These are phyloP conservation scores for Hevea brasiliensis DNA, from an alignment of 345 rosid genomes.

Conservation along the genomic window DNA sequence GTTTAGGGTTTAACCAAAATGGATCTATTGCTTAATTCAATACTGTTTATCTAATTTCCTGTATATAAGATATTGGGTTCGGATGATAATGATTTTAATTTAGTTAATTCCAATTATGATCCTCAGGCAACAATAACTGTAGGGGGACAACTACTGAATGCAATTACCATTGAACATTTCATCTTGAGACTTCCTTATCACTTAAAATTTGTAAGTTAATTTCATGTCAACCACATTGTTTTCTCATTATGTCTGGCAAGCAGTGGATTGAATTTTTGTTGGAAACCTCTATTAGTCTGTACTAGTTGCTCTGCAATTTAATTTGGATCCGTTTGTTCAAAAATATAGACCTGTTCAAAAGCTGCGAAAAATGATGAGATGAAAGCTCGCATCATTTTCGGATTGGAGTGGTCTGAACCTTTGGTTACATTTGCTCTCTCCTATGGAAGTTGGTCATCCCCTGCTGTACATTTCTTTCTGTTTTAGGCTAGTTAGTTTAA, in stretches of 20 bases:
- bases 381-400: slow-evolving; percentile 63
- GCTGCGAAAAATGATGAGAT: slow-evolving; percentile 68
- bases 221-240: not conserved
- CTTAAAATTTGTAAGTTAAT: slow-evolving; percentile 68
- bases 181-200: slow-evolving; percentile 90
- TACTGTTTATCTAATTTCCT: not conserved
- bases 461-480: slow-evolving; percentile 58
- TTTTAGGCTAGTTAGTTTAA: not conserved
- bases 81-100: no score
- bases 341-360: slow-evolving; percentile 60
- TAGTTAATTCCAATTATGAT: slow-evolving; percentile 10
- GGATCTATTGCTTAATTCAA: not conserved
- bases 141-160: slow-evolving; percentile 72
- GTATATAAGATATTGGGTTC: no score
- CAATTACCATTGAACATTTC: slow-evolving; percentile 88
- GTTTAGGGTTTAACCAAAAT: not conserved
- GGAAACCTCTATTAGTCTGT: no score
- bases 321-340: not conserved
- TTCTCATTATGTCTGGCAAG: not conserved
- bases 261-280: not conserved
- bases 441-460: slow-evolving; percentile 97
- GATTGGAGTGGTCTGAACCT: slow-evolving; percentile 88
- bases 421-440: slow-evolving; percentile 82
- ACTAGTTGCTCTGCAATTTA: not conserved
- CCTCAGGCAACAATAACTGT: slow-evolving; percentile 72